Conservation (phyloP, 2,329 filamentous ascomycete species). For the Clarireedia homoeocarpa region DNA sequence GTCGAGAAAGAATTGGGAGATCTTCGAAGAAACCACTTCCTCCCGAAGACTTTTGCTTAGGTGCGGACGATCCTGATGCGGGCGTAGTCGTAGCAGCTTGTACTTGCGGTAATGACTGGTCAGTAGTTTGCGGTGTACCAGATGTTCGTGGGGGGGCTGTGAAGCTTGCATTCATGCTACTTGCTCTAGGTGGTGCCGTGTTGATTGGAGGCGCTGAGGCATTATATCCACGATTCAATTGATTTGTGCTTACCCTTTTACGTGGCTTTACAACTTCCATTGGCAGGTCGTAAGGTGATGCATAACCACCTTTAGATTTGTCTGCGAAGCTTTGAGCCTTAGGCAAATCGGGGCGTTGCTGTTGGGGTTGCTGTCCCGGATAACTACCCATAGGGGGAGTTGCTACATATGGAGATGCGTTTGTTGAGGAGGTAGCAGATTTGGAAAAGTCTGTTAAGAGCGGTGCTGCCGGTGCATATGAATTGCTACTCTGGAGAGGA, state of each 20-base stretch:
- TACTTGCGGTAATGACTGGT: conserved; percentile 11
- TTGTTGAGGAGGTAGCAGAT: conserved; percentile 10
- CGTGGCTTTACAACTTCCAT: conserved; percentile 72
- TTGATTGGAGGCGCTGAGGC: conserved; percentile 10
- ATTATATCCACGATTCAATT: conserved; percentile 24
- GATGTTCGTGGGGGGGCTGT: conserved; percentile 17
- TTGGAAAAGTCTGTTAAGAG: conserved; percentile 27
- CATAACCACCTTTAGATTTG: conserved; percentile 85
- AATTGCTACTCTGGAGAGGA: conserved; percentile 13
- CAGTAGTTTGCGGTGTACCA: conserved; percentile 18
- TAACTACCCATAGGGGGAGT: conserved; percentile 16
- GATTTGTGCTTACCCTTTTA: conserved; percentile 53
- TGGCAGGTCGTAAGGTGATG: conserved; percentile 90
- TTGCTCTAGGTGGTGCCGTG: conserved; percentile 24
- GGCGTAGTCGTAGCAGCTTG: conserved; percentile 5
- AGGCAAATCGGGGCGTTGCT: conserved; percentile 37
- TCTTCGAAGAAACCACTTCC: conserved; percentile 65
- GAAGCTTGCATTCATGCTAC: conserved; percentile 21
- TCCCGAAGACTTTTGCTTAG: conserved; percentile 28
- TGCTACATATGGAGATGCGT: conserved; percentile 17
- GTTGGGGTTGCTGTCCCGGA: conserved; percentile 22
- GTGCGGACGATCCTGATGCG: conserved; percentile 1
- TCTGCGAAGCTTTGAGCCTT: conserved; percentile 80
- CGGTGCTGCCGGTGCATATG: conserved; percentile 25
- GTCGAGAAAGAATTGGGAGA: conserved; percentile 54